Evolutionary conservation across 2,329 filamentous ascomycete genomes (phyloP).

Genomic region (Fusarium pilosicola): DNA sequence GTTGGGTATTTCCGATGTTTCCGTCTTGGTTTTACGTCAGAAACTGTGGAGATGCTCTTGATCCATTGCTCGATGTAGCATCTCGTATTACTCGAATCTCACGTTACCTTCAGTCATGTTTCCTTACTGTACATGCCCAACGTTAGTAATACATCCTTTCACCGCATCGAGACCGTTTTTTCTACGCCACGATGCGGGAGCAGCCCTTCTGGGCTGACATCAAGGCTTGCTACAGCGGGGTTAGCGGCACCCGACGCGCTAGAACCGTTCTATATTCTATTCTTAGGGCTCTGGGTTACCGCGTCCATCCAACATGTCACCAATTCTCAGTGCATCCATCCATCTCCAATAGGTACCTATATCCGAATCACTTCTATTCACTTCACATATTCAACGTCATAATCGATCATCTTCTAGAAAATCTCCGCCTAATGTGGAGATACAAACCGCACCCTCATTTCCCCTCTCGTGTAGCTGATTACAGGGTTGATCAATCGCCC

Average conservation of each 20-base stretch:
- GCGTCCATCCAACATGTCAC: background rate
- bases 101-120: background rate
- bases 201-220: conserved; percentile 23
- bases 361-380: background rate
- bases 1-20: conserved; percentile 9
- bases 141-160: background rate
- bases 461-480: conserved; percentile 15
- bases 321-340: background rate
- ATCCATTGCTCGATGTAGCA: background rate
- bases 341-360: background rate
- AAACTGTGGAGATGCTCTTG: background rate
- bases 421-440: background rate
- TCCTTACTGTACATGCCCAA: background rate
- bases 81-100: background rate
- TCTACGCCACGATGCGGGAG: background rate
- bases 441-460: background rate
- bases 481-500: background rate
- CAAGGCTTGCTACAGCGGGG: background rate
- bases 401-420: conserved; percentile 8
- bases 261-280: background rate
- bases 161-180: conserved; percentile 9
- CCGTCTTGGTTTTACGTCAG: conserved; percentile 9
- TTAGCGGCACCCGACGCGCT: background rate
- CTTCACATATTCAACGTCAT: conserved; percentile 2
- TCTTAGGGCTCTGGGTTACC: background rate